Base-by-base conservation (phyloP, 2,329 filamentous ascomycete species). In the Xylariaceae sp. region DNA sequence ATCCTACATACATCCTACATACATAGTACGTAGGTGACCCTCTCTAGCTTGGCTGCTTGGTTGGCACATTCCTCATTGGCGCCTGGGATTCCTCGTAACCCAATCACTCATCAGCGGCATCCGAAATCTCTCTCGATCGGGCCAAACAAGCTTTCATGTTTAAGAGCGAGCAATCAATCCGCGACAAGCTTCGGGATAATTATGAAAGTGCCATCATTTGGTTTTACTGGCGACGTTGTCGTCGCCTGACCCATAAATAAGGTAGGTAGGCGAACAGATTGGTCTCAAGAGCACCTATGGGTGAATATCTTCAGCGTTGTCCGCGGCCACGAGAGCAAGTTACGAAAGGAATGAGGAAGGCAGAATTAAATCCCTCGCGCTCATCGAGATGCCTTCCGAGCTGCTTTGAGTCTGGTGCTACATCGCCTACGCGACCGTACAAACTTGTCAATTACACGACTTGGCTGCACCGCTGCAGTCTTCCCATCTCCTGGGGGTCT, bases 401-500 rank as follows among this genome's bases (percentile, higher is more conserved):
- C 32, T 44, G 18, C 49, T 47, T 20, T 40, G 46, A 45, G 43
- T 48, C 40, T 37, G 50, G 52, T 46, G 51, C 59, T 61, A 49
- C 59, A 50, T 47, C 44, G 46, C n/a, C 21, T 45, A 53, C 50
- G 53, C 50, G 45, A 40, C 19, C 20, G 7, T 44, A 41, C 44
- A 40, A 52, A 40, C 23, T 41, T 51, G 19, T 20, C 41, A 48
- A 54, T 59, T 54, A 53, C 47, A 45, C 21, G 40, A 44, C 23
- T 32, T 23, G 18, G 45, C 32, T n/a, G n/a, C n/a, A n/a, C n/a
- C n/a, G n/a, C n/a, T 40, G 16, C 45, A 20, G 32, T 19, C 21
- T 23, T 40, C 26, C 18, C 32, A 29, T 29, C 40, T 18, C 23
- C 21, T 21, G 20, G 29, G 26, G 46, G 44, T 10, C 37, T 37